phyloP scores from a whole-genome alignment of 805 yeast genomes.

The Ogataea nonfermentans region DNA sequence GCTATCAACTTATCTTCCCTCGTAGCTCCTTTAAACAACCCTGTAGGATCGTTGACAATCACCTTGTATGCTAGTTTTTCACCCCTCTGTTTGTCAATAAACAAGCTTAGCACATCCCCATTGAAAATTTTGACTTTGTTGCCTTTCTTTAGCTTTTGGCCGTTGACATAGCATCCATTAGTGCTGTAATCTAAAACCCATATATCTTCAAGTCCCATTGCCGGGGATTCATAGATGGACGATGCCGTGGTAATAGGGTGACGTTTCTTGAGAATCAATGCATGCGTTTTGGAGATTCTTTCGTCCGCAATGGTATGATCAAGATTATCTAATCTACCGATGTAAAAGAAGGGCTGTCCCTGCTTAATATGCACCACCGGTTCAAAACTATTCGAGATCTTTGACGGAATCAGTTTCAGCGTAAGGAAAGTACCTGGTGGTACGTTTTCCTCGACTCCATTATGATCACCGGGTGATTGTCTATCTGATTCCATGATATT shows the following conservation, averaged over 20 bases:
- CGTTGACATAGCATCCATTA: constrained; percentile 74
- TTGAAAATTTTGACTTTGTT: constrained; percentile 58
- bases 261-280: constrained; percentile 61
- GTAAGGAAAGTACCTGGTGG: constrained; percentile 66
- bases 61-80: constrained; percentile 56
- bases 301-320: constrained; percentile 65
- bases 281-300: constrained; percentile 82
- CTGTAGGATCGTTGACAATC: constrained; percentile 57
- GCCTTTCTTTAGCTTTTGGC: constrained; percentile 55
- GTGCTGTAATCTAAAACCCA: constrained; percentile 82
- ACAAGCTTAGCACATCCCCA: constrained; percentile 65
- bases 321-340: constrained; percentile 71
- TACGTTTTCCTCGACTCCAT: constrained; percentile 9
- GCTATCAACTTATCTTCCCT: constrained; percentile 20
- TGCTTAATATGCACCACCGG: constrained; percentile 56
- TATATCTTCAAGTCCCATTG: constrained; percentile 65
- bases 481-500: constrained; percentile 3
- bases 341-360: constrained; percentile 60
- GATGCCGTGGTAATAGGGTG: constrained; percentile 54
- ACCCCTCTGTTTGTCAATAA: constrained; percentile 54
- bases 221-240: constrained; percentile 62
- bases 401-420: constrained; percentile 46
- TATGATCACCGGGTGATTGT: background rate
- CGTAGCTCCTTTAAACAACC: constrained; percentile 54
- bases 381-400: constrained; percentile 3